A percentile compares a stretch with the other conserved stretches of the same genome.
These are phyloP conservation scores for Oidiodendron maius DNA, from an alignment of 495 filamentous ascomycete species.

Conservation along the genomic window DNA sequence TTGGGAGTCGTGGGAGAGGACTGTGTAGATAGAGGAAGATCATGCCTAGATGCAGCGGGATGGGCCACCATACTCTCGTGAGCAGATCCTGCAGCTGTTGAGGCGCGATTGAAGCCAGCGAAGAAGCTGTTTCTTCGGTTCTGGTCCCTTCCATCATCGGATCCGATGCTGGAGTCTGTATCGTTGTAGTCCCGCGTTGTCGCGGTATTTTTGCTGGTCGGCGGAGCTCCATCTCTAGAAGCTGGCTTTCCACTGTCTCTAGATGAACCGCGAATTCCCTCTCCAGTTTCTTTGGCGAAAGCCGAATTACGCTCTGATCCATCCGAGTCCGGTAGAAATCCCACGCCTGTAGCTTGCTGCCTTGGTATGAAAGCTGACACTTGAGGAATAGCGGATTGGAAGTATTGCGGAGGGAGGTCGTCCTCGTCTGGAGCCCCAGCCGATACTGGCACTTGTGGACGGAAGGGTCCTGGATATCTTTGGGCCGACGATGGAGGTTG, in stretches of 20 bases:
- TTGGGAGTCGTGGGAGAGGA: neutral
- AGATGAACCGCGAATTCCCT: conserved; percentile 25
- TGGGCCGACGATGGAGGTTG: conserved; percentile 34
- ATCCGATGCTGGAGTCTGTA: conserved; percentile 29
- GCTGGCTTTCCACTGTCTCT: conserved; percentile 21
- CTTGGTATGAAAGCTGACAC: conserved; percentile 29
- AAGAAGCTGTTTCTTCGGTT: conserved; percentile 26
- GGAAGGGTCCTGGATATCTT: conserved; percentile 27
- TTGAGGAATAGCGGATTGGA: conserved; percentile 19
- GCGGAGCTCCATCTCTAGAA: conserved; percentile 7
- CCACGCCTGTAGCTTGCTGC: conserved; percentile 26
- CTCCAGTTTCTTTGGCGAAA: conserved; percentile 29
- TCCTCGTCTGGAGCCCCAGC: neutral
- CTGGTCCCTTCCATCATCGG: conserved; percentile 23
- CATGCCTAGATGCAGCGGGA: conserved; percentile 9
- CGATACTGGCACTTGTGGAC: conserved; percentile 12
- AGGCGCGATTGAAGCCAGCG: conserved; percentile 25
- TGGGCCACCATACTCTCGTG: conserved; percentile 19
- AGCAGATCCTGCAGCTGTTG: conserved; percentile 14
- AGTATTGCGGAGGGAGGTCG: conserved; percentile 18
- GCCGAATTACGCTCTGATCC: conserved; percentile 29
- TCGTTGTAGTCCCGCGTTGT: conserved; percentile 25
- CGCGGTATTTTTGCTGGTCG: neutral
- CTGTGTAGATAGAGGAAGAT: conserved; percentile 3
- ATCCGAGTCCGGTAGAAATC: conserved; percentile 18